phyloP scores from a whole-genome alignment of 148 eudicot species.

The Silene conica region DNA sequence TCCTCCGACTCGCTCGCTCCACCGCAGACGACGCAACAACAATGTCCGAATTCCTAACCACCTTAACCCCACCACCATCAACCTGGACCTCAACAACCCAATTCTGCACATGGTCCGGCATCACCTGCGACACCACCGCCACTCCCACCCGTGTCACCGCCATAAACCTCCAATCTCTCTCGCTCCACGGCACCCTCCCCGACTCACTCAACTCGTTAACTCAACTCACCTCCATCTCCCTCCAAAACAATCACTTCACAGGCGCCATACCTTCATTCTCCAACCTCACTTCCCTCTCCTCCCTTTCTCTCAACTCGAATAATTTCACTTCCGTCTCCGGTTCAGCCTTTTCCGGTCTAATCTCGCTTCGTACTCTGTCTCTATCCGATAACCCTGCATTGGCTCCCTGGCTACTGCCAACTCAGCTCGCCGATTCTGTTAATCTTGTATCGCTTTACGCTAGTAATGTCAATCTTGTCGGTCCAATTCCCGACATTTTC shows the following conservation, averaged over 20 bases:
- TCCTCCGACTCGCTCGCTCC: constrained; percentile 20
- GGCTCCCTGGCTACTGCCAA: constrained; percentile 45
- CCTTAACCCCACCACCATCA: constrained; percentile 36
- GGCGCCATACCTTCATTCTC: constrained; percentile 58
- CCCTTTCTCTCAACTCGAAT: constrained; percentile 39
- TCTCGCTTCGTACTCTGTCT: constrained; percentile 35
- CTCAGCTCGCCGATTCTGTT: constrained; percentile 30
- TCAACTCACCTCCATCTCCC: constrained; percentile 39
- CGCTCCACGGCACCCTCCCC: constrained; percentile 53
- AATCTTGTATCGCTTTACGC: constrained; percentile 32
- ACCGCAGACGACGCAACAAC: constrained; percentile 44
- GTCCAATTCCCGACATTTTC: background rate
- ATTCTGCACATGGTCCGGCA: constrained; percentile 55
- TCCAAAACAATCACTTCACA: constrained; percentile 47
- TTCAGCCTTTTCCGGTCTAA: constrained; percentile 44
- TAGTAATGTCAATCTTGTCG: constrained; percentile 15
- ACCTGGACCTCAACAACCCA: constrained; percentile 40
- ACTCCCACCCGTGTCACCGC: constrained; percentile 30
- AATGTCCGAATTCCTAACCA: constrained; percentile 36
- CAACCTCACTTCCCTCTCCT: constrained; percentile 32
- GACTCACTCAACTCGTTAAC: constrained; percentile 43
- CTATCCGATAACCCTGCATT: constrained; percentile 36
- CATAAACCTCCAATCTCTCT: constrained; percentile 38
- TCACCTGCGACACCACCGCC: constrained; percentile 35
- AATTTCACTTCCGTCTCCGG: constrained; percentile 39